Evolutionary conservation across 495 filamentous ascomycete species (phyloP), one percentile per base, ranked within the genome.

Genomic region (Apodospora peruviana): DNA sequence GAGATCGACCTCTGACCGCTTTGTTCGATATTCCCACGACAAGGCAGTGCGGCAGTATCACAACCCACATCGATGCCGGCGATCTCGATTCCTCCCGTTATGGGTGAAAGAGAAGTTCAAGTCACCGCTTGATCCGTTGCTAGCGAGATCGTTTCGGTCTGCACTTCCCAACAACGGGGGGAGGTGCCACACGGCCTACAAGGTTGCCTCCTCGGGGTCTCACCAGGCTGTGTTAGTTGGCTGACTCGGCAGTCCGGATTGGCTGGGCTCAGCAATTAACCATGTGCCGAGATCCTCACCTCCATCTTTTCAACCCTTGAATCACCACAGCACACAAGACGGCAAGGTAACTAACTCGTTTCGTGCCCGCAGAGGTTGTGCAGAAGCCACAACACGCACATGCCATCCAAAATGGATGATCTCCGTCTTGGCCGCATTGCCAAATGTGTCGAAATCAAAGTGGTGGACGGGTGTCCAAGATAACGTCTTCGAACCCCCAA

Each of bases 101-200:
- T 32, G 27, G 7, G 27, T 32, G 27, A 32, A 14, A 32, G 27
- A 32, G 27, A 14, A 7, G 27, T 32, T 32, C 7, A 32, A 32
- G 27, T 32, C 27, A 32, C 27, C 27, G 27, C 27, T 32, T 14
- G 27, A 32, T 32, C 27, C 27, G 27, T 14, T 32, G 14, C n/a
- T 32, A 14, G 27, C 27, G 14, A 32, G 7, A 32, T 32, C 7
- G 7, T 32, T 18, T 9, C 5, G 4, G 39, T 38, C 18, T 38
- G 36, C 18, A 5, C 7, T 7, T 32, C 12, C 7, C 5, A 5
- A 32, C 7, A 12, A 32, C 5, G 27, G 5, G 36, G 36, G 16
- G 32, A 45, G 50, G 50, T 53, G 50, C 45, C 52, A 55, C 52
- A 46, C 52, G 47, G 52, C 47, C 48, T 41, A 42, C 44, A 50